Percentiles rank a stretch among this genome's conserved stretches.
Conservation (phyloP, 495 filamentous ascomycete species). For the Hypomontagnella monticulosa region DNA sequence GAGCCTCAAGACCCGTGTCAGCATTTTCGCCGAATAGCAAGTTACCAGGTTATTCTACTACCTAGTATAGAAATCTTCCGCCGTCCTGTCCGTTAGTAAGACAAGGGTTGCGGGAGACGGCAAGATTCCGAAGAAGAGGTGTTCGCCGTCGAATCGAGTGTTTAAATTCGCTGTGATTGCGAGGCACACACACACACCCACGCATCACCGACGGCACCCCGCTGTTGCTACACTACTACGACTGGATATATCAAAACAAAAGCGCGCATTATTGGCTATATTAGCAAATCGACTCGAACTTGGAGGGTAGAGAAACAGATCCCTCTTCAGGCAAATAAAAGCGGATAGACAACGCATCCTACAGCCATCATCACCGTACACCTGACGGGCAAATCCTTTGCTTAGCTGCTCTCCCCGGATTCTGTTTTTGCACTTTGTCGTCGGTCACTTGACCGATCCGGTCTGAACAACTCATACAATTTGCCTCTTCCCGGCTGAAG, state of each 20-base stretch:
- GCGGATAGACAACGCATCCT: slow-evolving; percentile 30
- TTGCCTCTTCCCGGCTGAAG: slow-evolving; percentile 35
- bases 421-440: slow-evolving; percentile 22
- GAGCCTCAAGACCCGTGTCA: slow-evolving; percentile 20
- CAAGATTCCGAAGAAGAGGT: slow-evolving; percentile 22
- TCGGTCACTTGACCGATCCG: slow-evolving; percentile 34
- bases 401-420: slow-evolving; percentile 1
- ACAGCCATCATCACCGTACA: slow-evolving; percentile 23
- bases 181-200: slow-evolving; percentile 21
- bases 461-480: slow-evolving; percentile 28
- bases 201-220: slow-evolving; percentile 14
- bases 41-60: too few species aligned
- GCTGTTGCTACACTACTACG: slow-evolving; percentile 15
- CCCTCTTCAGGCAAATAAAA: slow-evolving; percentile 42
- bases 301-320: slow-evolving; percentile 26
- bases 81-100: slow-evolving; percentile 8
- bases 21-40: slow-evolving; percentile 4
- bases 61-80: slow-evolving; percentile 29
- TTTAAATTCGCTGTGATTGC: slow-evolving; percentile 23
- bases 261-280: slow-evolving; percentile 34
- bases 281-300: slow-evolving; percentile 15
- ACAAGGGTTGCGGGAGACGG: slow-evolving; percentile 19
- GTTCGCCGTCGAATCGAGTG: slow-evolving; percentile 24
- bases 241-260: slow-evolving; percentile 21
- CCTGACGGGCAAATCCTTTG: slow-evolving; percentile 5